phyloP scores from a whole-genome alignment of 495 filamentous ascomycete species.

The Schizothecium vesticola region DNA sequence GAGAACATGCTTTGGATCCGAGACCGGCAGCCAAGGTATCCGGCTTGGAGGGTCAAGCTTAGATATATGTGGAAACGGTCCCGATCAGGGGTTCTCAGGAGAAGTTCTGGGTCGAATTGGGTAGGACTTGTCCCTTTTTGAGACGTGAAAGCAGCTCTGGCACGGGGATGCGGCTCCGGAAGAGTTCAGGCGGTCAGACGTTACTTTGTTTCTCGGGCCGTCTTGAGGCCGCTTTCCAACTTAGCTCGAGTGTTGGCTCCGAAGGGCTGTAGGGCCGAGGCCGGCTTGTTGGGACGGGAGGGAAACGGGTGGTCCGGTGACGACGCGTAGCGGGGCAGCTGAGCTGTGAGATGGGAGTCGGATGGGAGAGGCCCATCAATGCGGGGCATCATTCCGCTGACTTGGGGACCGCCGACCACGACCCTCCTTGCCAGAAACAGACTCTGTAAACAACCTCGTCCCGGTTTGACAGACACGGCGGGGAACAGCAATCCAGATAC shows the following conservation, averaged over 20 bases:
- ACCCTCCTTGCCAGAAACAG: background rate
- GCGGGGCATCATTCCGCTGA: background rate
- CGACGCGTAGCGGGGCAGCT: slow-evolving; percentile 5
- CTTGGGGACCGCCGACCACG: background rate
- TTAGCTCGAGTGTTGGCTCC: background rate
- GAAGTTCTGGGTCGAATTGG: background rate
- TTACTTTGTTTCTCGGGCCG: background rate
- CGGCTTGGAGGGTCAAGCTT: background rate
- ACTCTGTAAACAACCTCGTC: background rate
- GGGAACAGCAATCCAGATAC: background rate
- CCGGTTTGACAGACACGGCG: background rate
- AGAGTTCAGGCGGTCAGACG: background rate
- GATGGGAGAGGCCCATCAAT: slow-evolving; percentile 2
- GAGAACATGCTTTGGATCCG: slow-evolving; percentile 55
- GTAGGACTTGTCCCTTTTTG: background rate
- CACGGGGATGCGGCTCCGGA: background rate
- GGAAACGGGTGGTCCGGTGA: background rate
- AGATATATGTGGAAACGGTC: too few species aligned
- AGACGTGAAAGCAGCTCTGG: background rate
- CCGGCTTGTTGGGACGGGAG: background rate
- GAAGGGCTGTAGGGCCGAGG: background rate
- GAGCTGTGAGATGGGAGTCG: background rate
- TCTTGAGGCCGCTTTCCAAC: too few species aligned
- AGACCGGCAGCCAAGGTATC: background rate
- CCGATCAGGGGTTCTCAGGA: background rate